Base-by-base conservation (phyloP, 495 filamentous ascomycete species). In the Chaetomidium leptoderma region DNA sequence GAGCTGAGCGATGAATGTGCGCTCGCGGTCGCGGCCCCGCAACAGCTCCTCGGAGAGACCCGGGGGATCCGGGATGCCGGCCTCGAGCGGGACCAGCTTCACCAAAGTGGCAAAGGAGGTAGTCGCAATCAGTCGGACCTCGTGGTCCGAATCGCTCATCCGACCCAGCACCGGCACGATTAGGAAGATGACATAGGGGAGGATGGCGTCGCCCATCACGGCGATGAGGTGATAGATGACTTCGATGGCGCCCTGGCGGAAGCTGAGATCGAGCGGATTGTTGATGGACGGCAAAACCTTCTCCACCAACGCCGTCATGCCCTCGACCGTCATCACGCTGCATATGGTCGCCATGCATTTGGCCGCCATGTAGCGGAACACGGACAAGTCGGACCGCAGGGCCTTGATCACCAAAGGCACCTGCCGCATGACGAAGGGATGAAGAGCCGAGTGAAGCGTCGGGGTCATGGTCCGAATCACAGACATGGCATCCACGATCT, bases 81-180 rank as follows among this genome's bases (percentile, higher is more conserved):
- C 93, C 71, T 98, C 93, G 36, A 98, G 79, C n/a, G 93, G 93
- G 26, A 98, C 93, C n/a, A 98, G 81, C 68, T 97, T 97, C 65
- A 98, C 95, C 5, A 98, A 78, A 0, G 92, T 97, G 1, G 93
- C 93, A 63, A 98, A 98, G 13, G 91, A 95, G 2, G 95, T 98
- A 0, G 93, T 98, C 3, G 93, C 92, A 55, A 98, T 87, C 23
- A 98, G 82, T 39, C 93, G 84, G 51, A 97, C 85, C 64, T 97
- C 92, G 63, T 92, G 91, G 71, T 98, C 92, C 0, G 92, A 93
- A 70, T 98, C 93, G 69, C 92, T 97, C 93, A 98, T 98, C n/a
- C 93, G 85, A 37, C 93, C 93, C 51, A 98, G 81, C 4, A 98
- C 92, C 3, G 93, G 93, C n/a, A 97, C 92, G 44, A 98, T 92